Evolutionary conservation across 2,329 filamentous ascomycete genomes (phyloP), one percentile per base, ranked within the genome.

Genomic region (Dothideomycetes sp.): DNA sequence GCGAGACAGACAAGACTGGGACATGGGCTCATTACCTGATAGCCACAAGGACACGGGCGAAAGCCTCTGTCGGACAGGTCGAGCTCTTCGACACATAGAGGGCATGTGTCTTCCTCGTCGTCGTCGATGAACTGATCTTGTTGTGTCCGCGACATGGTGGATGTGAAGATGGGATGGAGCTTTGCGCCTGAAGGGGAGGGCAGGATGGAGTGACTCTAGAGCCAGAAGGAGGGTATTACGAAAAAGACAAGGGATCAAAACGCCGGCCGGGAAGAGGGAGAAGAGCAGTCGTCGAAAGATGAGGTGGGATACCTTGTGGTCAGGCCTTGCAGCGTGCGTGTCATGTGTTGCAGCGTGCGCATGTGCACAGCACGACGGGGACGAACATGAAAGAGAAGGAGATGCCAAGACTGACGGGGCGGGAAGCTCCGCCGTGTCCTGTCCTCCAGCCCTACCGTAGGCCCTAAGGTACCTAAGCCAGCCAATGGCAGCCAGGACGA

Each of bases 31-130:
- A n/a, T n/a, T 16, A 95, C 89, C 77, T 96, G 89, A 57, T 98
- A 98, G 46, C 91, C 91, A 59, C 91, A 98, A 42, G 89, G 89
- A 69, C 91, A 98, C 49, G 91, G 91, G 56, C 82, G 79, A 64
- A 98, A 98, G 65, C 94, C 94, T 61, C 86, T 84, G 70, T 98
- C 91, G 31, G 87, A 93, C 37, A 98, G 78, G 64, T 98, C 93
- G 58, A 98, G 93, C 68, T 98, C 93, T 66, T 98, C 91, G 58
- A 98, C 94, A 61, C 91, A 98, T 48, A 98, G 81, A 51, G 91
- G 91, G 63, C 91, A 98, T 54, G 60, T 63, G 55, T 71, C 68
- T 48, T 70, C 68, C 47, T 70, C 68, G 45, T 64, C 60, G 45
- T 70, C 67, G 52, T 70, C 67, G 60, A 71, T 68, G 57, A 70